Conservation (phyloP, 2,329 filamentous ascomycete genomes). For the Nannizzia gypsea region DNA sequence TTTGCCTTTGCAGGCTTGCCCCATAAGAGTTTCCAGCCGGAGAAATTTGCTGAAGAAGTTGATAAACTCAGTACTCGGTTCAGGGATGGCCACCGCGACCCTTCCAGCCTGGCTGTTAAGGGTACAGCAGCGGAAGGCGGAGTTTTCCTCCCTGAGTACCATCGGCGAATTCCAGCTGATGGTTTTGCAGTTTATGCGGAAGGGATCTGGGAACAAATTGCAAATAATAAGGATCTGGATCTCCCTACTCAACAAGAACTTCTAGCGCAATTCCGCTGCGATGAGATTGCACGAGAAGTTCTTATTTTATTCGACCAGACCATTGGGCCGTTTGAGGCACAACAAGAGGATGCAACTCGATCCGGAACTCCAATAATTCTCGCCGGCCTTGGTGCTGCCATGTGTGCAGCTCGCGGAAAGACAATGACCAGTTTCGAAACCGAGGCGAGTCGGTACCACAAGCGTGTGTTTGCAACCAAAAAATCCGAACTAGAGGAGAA, state of each 20-base stretch:
- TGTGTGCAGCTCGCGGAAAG: slow-evolving; percentile 58
- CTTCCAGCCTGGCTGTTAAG: slow-evolving; percentile 47
- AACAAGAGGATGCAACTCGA: slow-evolving; percentile 62
- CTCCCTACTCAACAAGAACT: slow-evolving; percentile 94
- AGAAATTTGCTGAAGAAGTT: slow-evolving; percentile 75
- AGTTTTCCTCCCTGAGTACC: slow-evolving; percentile 86
- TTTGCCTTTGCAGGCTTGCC: slow-evolving; percentile 93
- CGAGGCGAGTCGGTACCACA: slow-evolving; percentile 90
- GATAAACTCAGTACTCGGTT: slow-evolving; percentile 71
- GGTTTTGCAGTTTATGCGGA: slow-evolving; percentile 92
- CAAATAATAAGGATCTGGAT: slow-evolving; percentile 96
- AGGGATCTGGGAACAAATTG: slow-evolving; percentile 96
- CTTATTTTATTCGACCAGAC: slow-evolving; percentile 68
- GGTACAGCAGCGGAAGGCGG: slow-evolving; percentile 64
- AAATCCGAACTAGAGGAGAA: slow-evolving; percentile 72
- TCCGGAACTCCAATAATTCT: slow-evolving; percentile 64
- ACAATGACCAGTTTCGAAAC: slow-evolving; percentile 75
- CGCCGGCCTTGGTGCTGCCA: slow-evolving; percentile 59
- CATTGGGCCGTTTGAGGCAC: slow-evolving; percentile 74
- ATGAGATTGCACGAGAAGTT: slow-evolving; percentile 89
- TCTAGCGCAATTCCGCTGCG: slow-evolving; percentile 90
- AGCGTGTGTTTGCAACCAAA: slow-evolving; percentile 84
- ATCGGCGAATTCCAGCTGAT: slow-evolving; percentile 88
- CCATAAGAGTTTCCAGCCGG: slow-evolving; percentile 91
- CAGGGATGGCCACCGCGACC: slow-evolving; percentile 63